phyloP scores from a whole-genome alignment of 2,329 filamentous ascomycete genomes.

The Pseudogymnoascus sp. region DNA sequence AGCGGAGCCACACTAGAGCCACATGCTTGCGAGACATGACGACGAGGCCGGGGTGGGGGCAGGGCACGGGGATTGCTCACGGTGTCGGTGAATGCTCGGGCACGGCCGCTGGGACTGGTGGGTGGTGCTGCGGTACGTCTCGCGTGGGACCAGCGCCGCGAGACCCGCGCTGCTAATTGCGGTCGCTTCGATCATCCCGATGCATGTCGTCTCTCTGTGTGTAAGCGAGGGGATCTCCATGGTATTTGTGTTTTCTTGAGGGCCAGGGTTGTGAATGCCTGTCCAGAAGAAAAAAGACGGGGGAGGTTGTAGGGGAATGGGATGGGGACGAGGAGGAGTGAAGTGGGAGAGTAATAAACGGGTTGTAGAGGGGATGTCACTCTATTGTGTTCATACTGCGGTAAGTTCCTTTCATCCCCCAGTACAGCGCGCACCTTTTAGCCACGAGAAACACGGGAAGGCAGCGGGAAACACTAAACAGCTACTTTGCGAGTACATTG shows the following conservation, averaged over 20 bases:
- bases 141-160: no score
- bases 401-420: not conserved
- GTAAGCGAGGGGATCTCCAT: not conserved
- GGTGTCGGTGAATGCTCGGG: not conserved
- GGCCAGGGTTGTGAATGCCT: not conserved
- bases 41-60: not conserved
- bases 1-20: not conserved
- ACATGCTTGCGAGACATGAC: constrained; percentile 1
- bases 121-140: no score
- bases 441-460: not conserved
- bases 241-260: not conserved
- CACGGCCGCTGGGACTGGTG: not conserved
- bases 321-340: not conserved
- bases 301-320: no score
- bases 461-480: not conserved
- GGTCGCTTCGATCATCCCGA: not conserved
- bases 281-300: no score
- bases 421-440: no score
- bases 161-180: not conserved
- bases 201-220: not conserved
- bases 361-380: not conserved
- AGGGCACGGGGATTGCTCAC: not conserved
- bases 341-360: not conserved
- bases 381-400: not conserved
- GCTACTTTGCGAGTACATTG: not conserved